These are phyloP conservation scores for Kurtzmaniella quercitrusa DNA, from an alignment of 1,139 yeast species.

Conservation along the genomic window DNA sequence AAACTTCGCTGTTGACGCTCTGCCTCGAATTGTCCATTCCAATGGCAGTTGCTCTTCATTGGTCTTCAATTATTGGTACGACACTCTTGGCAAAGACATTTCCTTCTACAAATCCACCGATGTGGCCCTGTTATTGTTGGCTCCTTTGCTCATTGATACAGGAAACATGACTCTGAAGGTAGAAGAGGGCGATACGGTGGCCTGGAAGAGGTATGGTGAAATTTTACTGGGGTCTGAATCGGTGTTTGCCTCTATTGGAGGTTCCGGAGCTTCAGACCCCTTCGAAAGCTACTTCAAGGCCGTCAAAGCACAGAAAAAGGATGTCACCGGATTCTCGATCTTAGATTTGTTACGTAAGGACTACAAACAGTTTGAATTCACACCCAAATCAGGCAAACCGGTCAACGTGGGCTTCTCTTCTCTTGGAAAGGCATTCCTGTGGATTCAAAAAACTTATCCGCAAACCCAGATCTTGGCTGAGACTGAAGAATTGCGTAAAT, in stretches of 20 bases:
- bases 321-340: slow-evolving; percentile 55
- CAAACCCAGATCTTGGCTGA: slow-evolving; percentile 34
- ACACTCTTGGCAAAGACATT: slow-evolving; percentile 17
- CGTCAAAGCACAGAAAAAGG: slow-evolving; percentile 54
- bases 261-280: slow-evolving; percentile 1
- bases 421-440: slow-evolving; percentile 59
- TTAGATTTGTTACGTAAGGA: slow-evolving; percentile 72
- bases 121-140: slow-evolving; percentile 48
- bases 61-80: slow-evolving; percentile 60
- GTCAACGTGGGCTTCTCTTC: slow-evolving; percentile 69
- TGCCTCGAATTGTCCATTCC: slow-evolving; percentile 57
- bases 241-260: neutral
- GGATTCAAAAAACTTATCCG: slow-evolving; percentile 39
- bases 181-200: slow-evolving; percentile 50
- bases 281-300: slow-evolving; percentile 26
- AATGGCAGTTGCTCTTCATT: slow-evolving; percentile 80
- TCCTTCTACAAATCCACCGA: slow-evolving; percentile 22
- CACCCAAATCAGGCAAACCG: slow-evolving; percentile 18
- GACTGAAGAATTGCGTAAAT: slow-evolving; percentile 29
- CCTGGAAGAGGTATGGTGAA: slow-evolving; percentile 31
- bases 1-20: slow-evolving; percentile 36
- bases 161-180: slow-evolving; percentile 56
- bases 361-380: slow-evolving; percentile 66
- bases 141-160: slow-evolving; percentile 75
- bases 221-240: slow-evolving; percentile 9